Evolutionary conservation across 2,329 filamentous ascomycete species (phyloP), one percentile per base, ranked within the genome.

Genomic region (Diaporthe australafricana): DNA sequence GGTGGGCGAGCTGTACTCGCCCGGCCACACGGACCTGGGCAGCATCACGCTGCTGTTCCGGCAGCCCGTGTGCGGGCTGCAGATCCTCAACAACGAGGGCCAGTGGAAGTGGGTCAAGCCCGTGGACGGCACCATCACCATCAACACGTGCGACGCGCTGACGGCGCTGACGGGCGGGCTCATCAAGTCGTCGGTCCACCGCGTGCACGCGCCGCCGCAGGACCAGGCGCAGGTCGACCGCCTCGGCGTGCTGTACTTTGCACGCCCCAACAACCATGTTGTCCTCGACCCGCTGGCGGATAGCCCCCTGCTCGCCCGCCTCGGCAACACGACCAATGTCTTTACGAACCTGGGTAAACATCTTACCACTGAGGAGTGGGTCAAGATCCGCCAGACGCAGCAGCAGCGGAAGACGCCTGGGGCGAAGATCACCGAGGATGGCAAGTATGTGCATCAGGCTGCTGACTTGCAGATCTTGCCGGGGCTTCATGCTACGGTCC

Each of bases 21-120:
- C 80, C 0, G 88, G 88, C 0, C 88, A 90, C 75, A 90, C 88
- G 0, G 88, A 91, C 72, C 79, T 90, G 0, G 88, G 88, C 0
- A 86, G 86, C 0, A 81, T 90, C 0, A 90, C 88, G 0, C 79
- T 90, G 3, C 82, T 90, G 0, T 90, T 91, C 81, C 82, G 88
- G 0, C 89, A 90, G 73, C 89, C 88, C 0, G 85, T 90, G 1
- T 87, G 88, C 0, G 88, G 85, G 0, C 81, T 90, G 1, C 88
- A 91, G 75, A 87, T 90, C 60, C 77, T 76, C 32, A 84, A 86
- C 22, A 83, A 84, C n/a, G 79, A 83, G 0, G 83, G 82, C 1
- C 72, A 84, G 3, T 88, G 87, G 86, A 87, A 85, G 48, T 88
- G 83, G 80, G 86, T 87, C 14, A 82, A 81, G 25, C 84, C 86